phyloP scores from a whole-genome alignment of 2,329 filamentous ascomycete species.

The Aspergillus ochraceoroseus region DNA sequence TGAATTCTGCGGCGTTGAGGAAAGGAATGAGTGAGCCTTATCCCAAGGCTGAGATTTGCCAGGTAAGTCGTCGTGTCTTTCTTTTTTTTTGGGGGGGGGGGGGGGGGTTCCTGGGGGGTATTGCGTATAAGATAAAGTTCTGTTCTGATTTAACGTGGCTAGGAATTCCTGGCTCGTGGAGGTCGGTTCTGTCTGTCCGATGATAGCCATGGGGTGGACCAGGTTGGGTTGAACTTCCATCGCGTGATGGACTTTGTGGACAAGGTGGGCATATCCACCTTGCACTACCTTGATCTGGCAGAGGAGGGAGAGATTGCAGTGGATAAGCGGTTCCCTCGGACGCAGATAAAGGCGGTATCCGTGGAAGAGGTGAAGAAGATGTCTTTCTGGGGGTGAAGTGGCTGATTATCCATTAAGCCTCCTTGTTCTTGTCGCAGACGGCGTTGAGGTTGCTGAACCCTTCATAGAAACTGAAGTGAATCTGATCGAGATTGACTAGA shows the following conservation, averaged over 20 bases:
- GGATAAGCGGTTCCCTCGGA: conserved; percentile 38
- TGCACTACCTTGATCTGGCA: conserved; percentile 38
- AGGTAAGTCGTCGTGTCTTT: conserved; percentile 42
- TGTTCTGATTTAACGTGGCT: conserved; percentile 19
- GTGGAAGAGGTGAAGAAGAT: conserved; percentile 35
- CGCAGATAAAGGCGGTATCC: conserved; percentile 29
- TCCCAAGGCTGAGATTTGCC: conserved; percentile 70
- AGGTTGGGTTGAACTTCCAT: conserved; percentile 80
- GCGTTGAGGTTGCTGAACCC: too few species aligned
- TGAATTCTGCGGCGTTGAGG: conserved; percentile 79
- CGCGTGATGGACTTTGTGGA: conserved; percentile 66
- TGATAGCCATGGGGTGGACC: conserved; percentile 83
- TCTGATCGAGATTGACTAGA: too few species aligned
- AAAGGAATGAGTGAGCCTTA: conserved; percentile 92
- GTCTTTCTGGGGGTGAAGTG: conserved; percentile 29
- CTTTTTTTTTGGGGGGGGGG: too few species aligned
- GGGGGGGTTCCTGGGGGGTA: too few species aligned
- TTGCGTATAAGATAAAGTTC: neutral
- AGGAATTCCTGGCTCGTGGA: conserved; percentile 67
- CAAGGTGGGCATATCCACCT: conserved; percentile 37
- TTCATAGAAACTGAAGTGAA: too few species aligned
- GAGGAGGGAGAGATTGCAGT: conserved; percentile 17
- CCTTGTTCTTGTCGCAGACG: too few species aligned
- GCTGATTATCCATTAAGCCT: too few species aligned
- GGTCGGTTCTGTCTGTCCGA: conserved; percentile 89